phyloP scores from a whole-genome alignment of 1,284 basidiomycete genomes.

The Volvariella surrecta region DNA sequence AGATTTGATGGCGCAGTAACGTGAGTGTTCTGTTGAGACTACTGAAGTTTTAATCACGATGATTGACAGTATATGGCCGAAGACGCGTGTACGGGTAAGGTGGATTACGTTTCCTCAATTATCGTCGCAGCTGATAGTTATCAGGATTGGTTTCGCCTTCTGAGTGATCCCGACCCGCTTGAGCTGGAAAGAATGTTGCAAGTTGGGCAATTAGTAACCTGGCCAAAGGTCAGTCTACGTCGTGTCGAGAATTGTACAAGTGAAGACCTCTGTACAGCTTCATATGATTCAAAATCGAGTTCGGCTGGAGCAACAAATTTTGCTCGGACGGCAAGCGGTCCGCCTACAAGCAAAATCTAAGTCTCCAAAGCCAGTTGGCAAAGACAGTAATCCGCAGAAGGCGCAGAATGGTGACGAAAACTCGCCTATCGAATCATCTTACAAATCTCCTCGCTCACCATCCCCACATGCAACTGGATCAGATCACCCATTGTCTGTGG shows the following conservation, averaged over 20 bases:
- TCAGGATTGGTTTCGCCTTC: constrained; percentile 77
- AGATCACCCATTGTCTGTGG: constrained; percentile 47
- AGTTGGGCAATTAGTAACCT: constrained; percentile 87
- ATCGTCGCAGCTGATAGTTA: constrained; percentile 9
- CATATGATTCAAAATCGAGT: constrained; percentile 88
- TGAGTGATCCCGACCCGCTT: constrained; percentile 76
- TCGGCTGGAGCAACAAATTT: constrained; percentile 75
- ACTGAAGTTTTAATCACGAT: background rate
- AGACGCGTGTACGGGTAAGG: constrained; percentile 63
- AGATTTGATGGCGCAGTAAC: constrained; percentile 79
- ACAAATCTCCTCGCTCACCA: constrained; percentile 10
- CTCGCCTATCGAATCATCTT: constrained; percentile 4
- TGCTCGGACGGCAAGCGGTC: constrained; percentile 70
- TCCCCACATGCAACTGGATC: constrained; percentile 26
- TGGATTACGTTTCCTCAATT: constrained; percentile 3
- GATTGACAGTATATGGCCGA: constrained; percentile 70
- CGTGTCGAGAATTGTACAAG: background rate
- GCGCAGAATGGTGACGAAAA: constrained; percentile 3
- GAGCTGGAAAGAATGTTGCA: constrained; percentile 80
- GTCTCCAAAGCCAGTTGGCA: constrained; percentile 17
- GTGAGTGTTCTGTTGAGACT: constrained; percentile 35
- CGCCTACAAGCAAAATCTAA: constrained; percentile 39
- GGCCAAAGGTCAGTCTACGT: constrained; percentile 73
- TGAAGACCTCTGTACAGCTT: constrained; percentile 53
- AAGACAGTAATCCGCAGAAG: constrained; percentile 11